These are phyloP conservation scores for Lepidium campestre DNA, from an alignment of 441 rosid genomes.

Conservation along the genomic window DNA sequence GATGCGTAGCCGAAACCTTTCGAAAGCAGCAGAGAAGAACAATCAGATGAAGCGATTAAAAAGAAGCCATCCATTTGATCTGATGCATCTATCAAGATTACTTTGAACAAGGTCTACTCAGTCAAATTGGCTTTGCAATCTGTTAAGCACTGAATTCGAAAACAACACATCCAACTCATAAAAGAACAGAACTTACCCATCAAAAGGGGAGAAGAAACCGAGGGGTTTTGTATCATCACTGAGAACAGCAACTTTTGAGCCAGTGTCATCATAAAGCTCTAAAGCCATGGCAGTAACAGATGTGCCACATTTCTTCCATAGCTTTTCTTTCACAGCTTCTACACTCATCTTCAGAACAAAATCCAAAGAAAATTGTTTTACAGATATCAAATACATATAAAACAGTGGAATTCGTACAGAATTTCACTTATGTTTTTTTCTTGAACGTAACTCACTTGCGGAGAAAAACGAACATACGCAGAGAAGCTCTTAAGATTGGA, in stretches of 20 bases:
- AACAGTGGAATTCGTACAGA: neutral
- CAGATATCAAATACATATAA: neutral
- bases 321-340: slow-evolving; percentile 87
- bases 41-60: neutral
- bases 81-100: neutral
- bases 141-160: too few species aligned
- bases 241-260: slow-evolving; percentile 50
- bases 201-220: slow-evolving; percentile 73
- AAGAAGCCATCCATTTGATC: neutral
- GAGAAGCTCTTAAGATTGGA: slow-evolving; percentile 77
- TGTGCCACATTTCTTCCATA: slow-evolving; percentile 90
- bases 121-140: neutral
- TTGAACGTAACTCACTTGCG: slow-evolving; percentile 41
- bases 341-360: slow-evolving; percentile 40
- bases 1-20: slow-evolving; percentile 71
- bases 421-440: neutral
- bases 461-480: slow-evolving; percentile 68
- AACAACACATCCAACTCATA: too few species aligned
- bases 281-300: slow-evolving; percentile 66
- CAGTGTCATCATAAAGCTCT: slow-evolving; percentile 77
- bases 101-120: neutral
- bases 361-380: neutral
- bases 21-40: slow-evolving; percentile 1
- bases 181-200: slow-evolving; percentile 45
- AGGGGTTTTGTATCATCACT: slow-evolving; percentile 56